Percentiles rank a stretch among this genome's conserved stretches.
These are phyloP conservation scores for Clohesyomyces aquaticus DNA, from an alignment of 495 filamentous ascomycete species.

Conservation along the genomic window DNA sequence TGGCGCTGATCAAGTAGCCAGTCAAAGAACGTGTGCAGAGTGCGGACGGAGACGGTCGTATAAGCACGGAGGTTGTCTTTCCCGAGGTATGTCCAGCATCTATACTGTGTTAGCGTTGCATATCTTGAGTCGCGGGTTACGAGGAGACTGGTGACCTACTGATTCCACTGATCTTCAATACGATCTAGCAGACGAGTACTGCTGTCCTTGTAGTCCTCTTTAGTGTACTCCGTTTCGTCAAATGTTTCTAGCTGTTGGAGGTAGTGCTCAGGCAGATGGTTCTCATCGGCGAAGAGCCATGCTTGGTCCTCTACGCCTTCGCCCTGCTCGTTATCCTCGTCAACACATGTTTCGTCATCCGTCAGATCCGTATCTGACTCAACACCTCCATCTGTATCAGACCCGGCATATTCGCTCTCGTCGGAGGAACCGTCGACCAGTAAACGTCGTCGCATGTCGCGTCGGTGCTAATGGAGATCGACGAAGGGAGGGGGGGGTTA, in stretches of 20 bases:
- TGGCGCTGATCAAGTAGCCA: background rate
- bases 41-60: background rate
- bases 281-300: background rate
- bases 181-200: slow-evolving; percentile 29
- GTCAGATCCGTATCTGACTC: slow-evolving; percentile 13
- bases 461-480: too few relatives aligned
- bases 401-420: slow-evolving; percentile 12
- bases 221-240: slow-evolving; percentile 16
- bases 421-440: slow-evolving; percentile 14
- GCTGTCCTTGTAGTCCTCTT: slow-evolving; percentile 27
- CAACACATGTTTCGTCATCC: slow-evolving; percentile 3
- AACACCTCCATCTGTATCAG: slow-evolving; percentile 6
- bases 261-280: slow-evolving; percentile 8
- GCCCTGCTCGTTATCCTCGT: background rate
- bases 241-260: slow-evolving; percentile 14
- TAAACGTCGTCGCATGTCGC: too few relatives aligned
- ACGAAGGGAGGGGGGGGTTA: too few relatives aligned
- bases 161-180: slow-evolving; percentile 7
- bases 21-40: slow-evolving; percentile 1
- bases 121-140: background rate
- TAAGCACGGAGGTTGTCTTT: background rate
- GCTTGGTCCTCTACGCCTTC: too few relatives aligned
- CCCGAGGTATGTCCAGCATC: background rate
- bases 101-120: background rate
- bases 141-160: too few relatives aligned